Base-by-base conservation (phyloP, 192 early-diverging fungal genomes). In the Phycomyces nitens region DNA sequence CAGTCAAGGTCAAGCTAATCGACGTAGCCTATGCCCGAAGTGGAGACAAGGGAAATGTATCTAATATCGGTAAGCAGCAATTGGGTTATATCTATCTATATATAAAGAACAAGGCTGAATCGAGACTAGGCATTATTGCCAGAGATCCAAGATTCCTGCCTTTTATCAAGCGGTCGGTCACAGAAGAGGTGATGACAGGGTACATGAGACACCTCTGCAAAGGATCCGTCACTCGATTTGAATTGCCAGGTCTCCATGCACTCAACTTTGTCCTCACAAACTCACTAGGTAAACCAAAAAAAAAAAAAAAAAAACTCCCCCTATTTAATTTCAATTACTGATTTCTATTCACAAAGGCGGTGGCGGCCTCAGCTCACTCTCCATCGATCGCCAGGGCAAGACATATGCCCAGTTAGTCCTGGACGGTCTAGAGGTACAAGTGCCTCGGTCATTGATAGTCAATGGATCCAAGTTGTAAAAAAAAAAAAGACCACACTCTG, bases 231-330 rank as follows among this genome's bases (percentile, higher is more conserved):
- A 84, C 75, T 5, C 71, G 84, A 50, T 86, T 85, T 67, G 83
- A 84, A 66, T 56, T 88, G 5, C 81, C 81, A 22, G 86, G 84
- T 2, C 65, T 71, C 11, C 56, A 77, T 42, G 82, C 75, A 18
- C 57, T 88, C 49, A 88, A 88, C 64, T 88, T 88, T 79, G 84
- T 88, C 7, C 57, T 84, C 18, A 88, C 86, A 10, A 81, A 75
- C 40, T 75, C 81, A 26, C 53, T 88, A 24, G 84, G 58, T 60
- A 60, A 23, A 42, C 43, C 39, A 29, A 56, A 4, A 56, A 56
- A 15, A 29, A 11, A 54, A 15, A 20, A 26, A 24, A 53, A 53
- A 22, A 22, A 58, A 34, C 7, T 34, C 7, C 7, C 7, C 7
- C 7, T 34, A 34, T 34, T 34, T 34, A 5, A 34, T 34, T 34